Evolutionary conservation across 2,329 filamentous ascomycete genomes (phyloP), one percentile per base, ranked within the genome.

Genomic region (Diaporthe helianthi): DNA sequence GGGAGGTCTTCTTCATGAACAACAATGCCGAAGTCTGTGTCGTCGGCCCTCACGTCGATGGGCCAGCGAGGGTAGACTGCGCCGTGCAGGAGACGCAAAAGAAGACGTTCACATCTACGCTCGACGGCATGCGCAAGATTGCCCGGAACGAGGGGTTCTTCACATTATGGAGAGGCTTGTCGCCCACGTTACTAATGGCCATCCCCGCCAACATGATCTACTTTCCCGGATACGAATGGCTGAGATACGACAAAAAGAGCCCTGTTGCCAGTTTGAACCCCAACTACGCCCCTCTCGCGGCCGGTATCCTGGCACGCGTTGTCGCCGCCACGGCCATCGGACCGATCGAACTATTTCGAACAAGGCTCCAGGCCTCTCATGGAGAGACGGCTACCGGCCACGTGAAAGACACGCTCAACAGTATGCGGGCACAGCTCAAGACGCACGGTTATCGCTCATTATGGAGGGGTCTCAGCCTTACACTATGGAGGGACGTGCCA

Each of bases 121-220:
- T 97, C 74, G 96, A 99, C 76, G 96, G 94, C 0, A 81, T 99
- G 71, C 89, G 91, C 72, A 99, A 99, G 83, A 99, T 99, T 76
- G 94, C 96, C 19, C 90, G 93, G 58, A 94, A 98, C 78, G 96
- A 99, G 82, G 96, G 96, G 1, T 77, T 94, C 15, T 87, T 88
- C 31, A 96, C 94, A 1, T 82, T 99, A 44, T 99, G 96, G 95
- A 88, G 96, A 71, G 96, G 96, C 0, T 83, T 99, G 6, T 97
- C 93, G n/a, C 95, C 96, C 0, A 99, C 96, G 0, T 83, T 99
- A 26, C 87, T 94, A 73, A 99, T 99, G 96, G 90, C 94, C 0
- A 87, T 99, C 7, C 96, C 96, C 0, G 93, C 90, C 31, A 99
- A 99, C 78, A 96, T 99, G 74, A 98, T 99, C 73, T 99, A 99